Evolutionary conservation across 441 rosid genomes (phyloP), one percentile per base, ranked within the genome.

Genomic region (Arabidopsis lyrata): DNA sequence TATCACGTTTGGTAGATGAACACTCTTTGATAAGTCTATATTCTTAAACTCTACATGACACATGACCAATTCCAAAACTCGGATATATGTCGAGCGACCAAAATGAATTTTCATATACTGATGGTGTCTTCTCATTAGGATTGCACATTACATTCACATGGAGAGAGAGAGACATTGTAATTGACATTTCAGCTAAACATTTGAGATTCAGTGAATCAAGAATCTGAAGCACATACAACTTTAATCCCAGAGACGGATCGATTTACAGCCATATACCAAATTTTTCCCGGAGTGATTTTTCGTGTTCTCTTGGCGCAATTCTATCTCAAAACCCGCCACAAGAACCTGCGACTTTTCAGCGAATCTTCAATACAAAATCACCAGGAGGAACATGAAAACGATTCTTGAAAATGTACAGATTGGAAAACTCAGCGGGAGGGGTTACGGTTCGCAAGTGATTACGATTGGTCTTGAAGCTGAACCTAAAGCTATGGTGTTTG

Each of bases 401-500:
- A 27, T 24, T 64, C 68, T 77, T 57, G 31, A 22, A 49, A 76
- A 57, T 65, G 27, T 76, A 76, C 76, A 76, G 16, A 70, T 4
- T 64, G 50, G 12, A 64, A 29, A 45, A 29, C 60, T 75, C 63
- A 31, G 24, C 4, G 36, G 31, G 32, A 31, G 60, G 34, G 53
- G 60, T 11, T 5, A 27, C 47, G 0, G 27, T 62, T 63, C 55
- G 32, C 9, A 39, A 41, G 68, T 52, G 54, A 74, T 22, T 48
- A 14, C 41, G 68, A 35, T 9, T 39, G 35, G 38, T 61, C 66
- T 50, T 74, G 50, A 31, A 27, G 0, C 4, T 29, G 31, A 29
- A 29, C 31, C 31, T 3, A 4, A 4, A 29, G 31, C 68, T 81
- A 83, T 50, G 88, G 81, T 72, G 83, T 75, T 79, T 86, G 97